These are phyloP conservation scores for Encephalitozoon hellem DNA, from an alignment of 371 early-diverging fungal genomes.

Conservation along the genomic window DNA sequence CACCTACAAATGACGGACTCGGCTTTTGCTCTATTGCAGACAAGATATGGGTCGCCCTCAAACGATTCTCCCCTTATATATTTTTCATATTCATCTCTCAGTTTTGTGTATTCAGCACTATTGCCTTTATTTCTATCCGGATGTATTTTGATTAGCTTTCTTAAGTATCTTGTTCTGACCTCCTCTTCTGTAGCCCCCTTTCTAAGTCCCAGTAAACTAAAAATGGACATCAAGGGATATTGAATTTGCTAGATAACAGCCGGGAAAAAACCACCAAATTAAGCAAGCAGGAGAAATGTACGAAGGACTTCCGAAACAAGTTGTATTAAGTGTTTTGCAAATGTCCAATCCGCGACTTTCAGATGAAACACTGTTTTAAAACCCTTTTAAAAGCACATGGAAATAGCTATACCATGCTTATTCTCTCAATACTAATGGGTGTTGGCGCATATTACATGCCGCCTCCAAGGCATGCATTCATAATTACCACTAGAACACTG, in stretches of 20 bases:
- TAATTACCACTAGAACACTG: slow-evolving; percentile 23
- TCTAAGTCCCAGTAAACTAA: slow-evolving; percentile 7
- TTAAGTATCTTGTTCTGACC: slow-evolving; percentile 11
- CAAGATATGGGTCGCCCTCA: neutral
- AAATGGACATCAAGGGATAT: slow-evolving; percentile 16
- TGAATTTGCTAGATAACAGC: neutral
- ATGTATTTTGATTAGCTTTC: slow-evolving; percentile 12
- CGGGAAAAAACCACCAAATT: neutral
- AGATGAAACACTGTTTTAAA: slow-evolving; percentile 6
- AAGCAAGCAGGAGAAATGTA: too few relatives aligned
- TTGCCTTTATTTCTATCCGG: neutral
- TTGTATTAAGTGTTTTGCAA: neutral
- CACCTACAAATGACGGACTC: slow-evolving; percentile 20
- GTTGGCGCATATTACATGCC: slow-evolving; percentile 1
- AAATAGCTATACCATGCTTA: neutral
- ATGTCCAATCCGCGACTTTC: neutral
- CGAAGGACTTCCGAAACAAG: neutral
- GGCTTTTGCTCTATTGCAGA: neutral
- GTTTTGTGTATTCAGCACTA: neutral
- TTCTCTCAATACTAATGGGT: neutral
- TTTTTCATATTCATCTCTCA: slow-evolving; percentile 19
- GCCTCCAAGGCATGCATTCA: slow-evolving; percentile 23
- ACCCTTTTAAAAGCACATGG: neutral
- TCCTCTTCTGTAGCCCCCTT: neutral
- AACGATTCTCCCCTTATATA: slow-evolving; percentile 6